Percentiles rank a stretch among this genome's conserved stretches.
phyloP scores from a whole-genome alignment of 2,329 filamentous ascomycete species.

The Pseudocercospora macadamiae region DNA sequence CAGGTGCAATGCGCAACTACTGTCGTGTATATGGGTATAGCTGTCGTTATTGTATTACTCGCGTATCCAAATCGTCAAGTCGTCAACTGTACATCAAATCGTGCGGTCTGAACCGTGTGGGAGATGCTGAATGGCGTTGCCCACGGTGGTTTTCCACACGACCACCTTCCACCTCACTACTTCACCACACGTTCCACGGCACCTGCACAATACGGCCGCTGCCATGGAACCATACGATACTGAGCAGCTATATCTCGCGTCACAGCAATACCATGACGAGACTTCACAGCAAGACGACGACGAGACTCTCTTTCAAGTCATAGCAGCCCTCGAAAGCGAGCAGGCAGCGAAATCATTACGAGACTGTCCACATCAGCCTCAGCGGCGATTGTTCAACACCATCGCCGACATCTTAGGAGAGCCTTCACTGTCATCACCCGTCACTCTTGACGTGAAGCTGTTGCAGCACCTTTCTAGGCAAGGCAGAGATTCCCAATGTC shows the following conservation, averaged over 20 bases:
- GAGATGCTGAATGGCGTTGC: no score
- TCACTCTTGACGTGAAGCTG: background rate
- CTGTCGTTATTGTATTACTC: background rate
- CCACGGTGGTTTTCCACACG: no score
- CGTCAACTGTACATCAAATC: background rate
- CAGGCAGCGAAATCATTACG: background rate
- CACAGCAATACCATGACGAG: background rate
- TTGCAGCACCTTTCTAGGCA: background rate
- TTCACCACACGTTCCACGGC: no score
- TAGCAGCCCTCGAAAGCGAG: no score
- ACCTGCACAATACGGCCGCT: background rate
- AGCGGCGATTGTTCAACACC: background rate
- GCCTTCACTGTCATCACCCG: background rate
- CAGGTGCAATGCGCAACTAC: background rate
- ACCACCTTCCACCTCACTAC: background rate
- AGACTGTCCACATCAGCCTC: background rate
- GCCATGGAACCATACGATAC: background rate
- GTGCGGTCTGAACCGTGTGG: background rate
- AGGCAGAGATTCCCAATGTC: background rate
- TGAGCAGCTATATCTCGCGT: background rate
- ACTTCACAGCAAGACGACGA: no score
- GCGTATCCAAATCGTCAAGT: constrained; percentile 9
- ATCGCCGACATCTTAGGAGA: background rate
- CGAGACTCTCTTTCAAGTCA: no score
- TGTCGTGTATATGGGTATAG: background rate